phyloP scores from a whole-genome alignment of 495 filamentous ascomycete genomes.

The Parathielavia appendiculata region DNA sequence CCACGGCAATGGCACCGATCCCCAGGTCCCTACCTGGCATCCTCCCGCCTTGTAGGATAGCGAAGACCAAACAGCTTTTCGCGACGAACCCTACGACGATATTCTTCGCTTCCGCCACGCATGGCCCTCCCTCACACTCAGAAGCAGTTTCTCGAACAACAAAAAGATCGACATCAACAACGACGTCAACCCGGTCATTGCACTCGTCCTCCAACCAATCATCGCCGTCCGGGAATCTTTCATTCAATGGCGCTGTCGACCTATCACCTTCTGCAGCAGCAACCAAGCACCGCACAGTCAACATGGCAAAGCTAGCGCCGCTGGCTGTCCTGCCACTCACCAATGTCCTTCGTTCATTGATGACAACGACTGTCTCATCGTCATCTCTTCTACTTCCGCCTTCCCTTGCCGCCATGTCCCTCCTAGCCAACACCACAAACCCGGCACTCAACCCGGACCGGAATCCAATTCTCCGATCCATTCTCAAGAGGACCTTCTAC shows the following conservation, averaged over 20 bases:
- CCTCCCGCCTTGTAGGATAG: slow-evolving; percentile 2
- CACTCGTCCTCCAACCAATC: slow-evolving; percentile 41
- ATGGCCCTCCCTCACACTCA: background rate
- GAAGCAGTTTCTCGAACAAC: background rate
- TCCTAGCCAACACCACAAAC: slow-evolving; percentile 63
- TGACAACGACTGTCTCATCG: slow-evolving; percentile 74
- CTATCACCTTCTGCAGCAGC: slow-evolving; percentile 14
- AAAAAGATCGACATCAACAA: slow-evolving; percentile 1
- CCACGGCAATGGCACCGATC: slow-evolving; percentile 10
- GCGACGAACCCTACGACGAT: background rate
- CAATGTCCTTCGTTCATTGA: slow-evolving; percentile 69
- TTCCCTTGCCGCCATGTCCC: slow-evolving; percentile 61
- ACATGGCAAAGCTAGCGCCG: slow-evolving; percentile 42
- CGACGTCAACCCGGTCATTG: slow-evolving; percentile 26
- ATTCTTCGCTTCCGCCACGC: background rate
- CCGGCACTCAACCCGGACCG: slow-evolving; percentile 53
- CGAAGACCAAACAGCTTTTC: background rate
- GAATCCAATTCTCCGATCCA: slow-evolving; percentile 50
- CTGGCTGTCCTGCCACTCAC: slow-evolving; percentile 69
- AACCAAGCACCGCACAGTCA: slow-evolving; percentile 14
- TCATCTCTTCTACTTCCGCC: slow-evolving; percentile 65
- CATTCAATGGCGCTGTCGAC: slow-evolving; percentile 21
- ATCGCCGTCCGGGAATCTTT: slow-evolving; percentile 31
- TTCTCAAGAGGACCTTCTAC: slow-evolving; percentile 76
- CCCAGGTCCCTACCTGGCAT: slow-evolving; percentile 10